Conservation (phyloP, 2,329 filamentous ascomycete genomes). For the Pyricularia sp. region DNA sequence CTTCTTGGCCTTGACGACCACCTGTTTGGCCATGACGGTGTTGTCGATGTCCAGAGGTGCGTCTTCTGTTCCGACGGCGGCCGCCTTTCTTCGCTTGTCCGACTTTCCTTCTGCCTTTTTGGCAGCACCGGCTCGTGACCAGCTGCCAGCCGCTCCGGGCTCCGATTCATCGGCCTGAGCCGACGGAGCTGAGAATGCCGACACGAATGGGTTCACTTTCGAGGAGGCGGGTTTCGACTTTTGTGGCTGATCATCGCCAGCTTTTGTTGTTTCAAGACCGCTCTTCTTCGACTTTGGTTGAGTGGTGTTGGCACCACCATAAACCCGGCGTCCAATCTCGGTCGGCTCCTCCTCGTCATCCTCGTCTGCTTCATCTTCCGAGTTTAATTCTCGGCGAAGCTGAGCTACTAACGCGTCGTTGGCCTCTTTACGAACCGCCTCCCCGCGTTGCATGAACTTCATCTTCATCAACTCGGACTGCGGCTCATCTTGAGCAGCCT, state of each 20-base stretch:
- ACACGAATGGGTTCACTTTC: neutral
- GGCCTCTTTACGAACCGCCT: slow-evolving; percentile 64
- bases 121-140: slow-evolving; percentile 1
- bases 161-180: neutral
- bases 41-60: slow-evolving; percentile 13
- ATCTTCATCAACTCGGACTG: slow-evolving; percentile 67
- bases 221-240: neutral
- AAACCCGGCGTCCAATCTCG: slow-evolving; percentile 61
- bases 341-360: slow-evolving; percentile 42
- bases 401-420: slow-evolving; percentile 70
- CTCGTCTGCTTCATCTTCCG: slow-evolving; percentile 40
- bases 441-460: slow-evolving; percentile 91
- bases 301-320: slow-evolving; percentile 31
- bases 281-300: neutral
- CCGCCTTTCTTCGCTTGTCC: neutral
- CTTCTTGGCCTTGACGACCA: slow-evolving; percentile 14
- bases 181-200: neutral
- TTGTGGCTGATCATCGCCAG: neutral
- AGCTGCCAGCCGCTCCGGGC: neutral
- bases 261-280: neutral
- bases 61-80: slow-evolving; percentile 7
- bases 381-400: slow-evolving; percentile 64
- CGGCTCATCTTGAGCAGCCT: slow-evolving; percentile 35
- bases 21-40: slow-evolving; percentile 21
- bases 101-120: neutral